Base-by-base conservation (phyloP, 2,329 filamentous ascomycete genomes). In the Microascus cirrosus region DNA sequence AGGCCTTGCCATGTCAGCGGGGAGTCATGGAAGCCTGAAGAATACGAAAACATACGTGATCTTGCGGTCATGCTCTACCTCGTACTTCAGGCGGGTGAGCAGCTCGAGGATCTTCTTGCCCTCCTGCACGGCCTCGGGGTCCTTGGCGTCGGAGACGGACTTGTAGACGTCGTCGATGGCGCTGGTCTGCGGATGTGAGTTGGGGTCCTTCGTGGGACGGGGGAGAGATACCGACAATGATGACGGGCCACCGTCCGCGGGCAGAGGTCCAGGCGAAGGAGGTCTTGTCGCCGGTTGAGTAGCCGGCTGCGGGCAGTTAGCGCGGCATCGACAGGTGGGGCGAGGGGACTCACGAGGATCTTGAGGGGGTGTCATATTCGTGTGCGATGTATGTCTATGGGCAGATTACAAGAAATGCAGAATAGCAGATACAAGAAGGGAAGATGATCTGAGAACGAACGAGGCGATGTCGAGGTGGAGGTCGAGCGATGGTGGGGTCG, bases 141-240 rank as follows among this genome's bases (percentile, higher is more conserved):
- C 83, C 39, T 80, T 76, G 56, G 77, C 76, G 59, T 77, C 73
- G 36, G 77, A 76, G 3, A 87, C 80, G 8, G 88, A 79, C 56
- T 89, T 88, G 74, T 95, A 91, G n/a, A 95, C 80, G 70, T 97
- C 93, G 69, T 99, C 93, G 66, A 99, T 94, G 58, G 87, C 89
- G 69, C 91, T 84, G 18, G 94, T 97, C 90, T 95, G 61, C 0
- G n/a, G 24, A 53, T 7, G 3, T 54, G 24, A 5, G 54, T 48
- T 13, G 50, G n/a, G 55, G 32, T 6, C 11, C 25, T 34, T 45
- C n/a, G 28, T 36, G 28, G 18, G 42, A 42, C 12, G 34, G 32
- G 50, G 32, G 34, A 7, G 22, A 28, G 8, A 42, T 10, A 68
- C 81, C 69, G 66, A 95, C 90, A 65, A 99, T 75, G 68, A 99